These are phyloP conservation scores for Gyrodon lividus DNA, from an alignment of 768 basidiomycete species.

Conservation along the genomic window DNA sequence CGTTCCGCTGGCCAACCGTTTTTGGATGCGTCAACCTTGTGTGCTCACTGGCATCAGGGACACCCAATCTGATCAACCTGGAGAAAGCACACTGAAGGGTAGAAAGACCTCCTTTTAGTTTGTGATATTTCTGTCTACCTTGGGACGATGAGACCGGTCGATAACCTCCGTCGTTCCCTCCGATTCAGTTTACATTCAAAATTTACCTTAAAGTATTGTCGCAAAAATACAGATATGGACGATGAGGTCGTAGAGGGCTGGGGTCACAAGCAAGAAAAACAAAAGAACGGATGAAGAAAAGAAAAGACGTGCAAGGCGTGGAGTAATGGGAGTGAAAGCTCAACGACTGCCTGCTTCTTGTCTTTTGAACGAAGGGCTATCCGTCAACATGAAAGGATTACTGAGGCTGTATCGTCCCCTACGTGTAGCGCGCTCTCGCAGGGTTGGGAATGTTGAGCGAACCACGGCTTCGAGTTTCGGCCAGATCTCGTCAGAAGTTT, in stretches of 20 bases:
- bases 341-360: slow-evolving; percentile 17
- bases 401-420: slow-evolving; percentile 52
- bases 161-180: background rate
- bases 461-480: slow-evolving; percentile 70
- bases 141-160: background rate
- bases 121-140: too few relatives aligned
- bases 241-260: slow-evolving; percentile 4
- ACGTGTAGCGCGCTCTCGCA: slow-evolving; percentile 51
- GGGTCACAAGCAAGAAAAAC: slow-evolving; percentile 2
- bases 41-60: too few relatives aligned
- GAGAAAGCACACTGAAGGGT: too few relatives aligned
- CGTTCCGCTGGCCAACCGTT: too few relatives aligned
- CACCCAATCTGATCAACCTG: too few relatives aligned
- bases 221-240: slow-evolving; percentile 7
- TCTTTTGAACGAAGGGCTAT: slow-evolving; percentile 11
- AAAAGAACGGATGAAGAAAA: background rate
- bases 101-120: too few relatives aligned
- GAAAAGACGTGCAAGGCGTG: background rate
- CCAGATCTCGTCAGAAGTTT: slow-evolving; percentile 90
- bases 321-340: background rate
- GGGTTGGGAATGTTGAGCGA: slow-evolving; percentile 51
- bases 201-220: slow-evolving; percentile 1
- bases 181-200: background rate
- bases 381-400: slow-evolving; percentile 46
- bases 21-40: too few relatives aligned